Evolutionary conservation across 2,329 filamentous ascomycete species (phyloP).

Genomic region (Xylaria hypoxylon): DNA sequence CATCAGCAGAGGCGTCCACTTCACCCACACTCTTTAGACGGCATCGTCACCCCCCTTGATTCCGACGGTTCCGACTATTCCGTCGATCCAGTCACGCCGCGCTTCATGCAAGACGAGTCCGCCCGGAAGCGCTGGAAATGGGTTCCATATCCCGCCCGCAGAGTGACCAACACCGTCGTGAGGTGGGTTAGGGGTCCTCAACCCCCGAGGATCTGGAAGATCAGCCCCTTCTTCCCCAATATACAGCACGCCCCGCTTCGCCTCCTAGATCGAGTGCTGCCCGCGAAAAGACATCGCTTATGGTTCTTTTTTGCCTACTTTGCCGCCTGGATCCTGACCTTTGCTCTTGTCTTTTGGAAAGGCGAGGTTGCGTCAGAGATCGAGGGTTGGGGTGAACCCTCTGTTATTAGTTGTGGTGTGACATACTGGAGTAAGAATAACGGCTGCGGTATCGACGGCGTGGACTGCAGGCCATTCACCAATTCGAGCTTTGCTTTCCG

Average conservation of each 20-base stretch:
- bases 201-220: slow-evolving; percentile 63
- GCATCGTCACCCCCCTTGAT: slow-evolving; percentile 54
- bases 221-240: slow-evolving; percentile 71
- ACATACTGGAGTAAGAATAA: slow-evolving; percentile 80
- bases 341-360: slow-evolving; percentile 74
- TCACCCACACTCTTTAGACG: slow-evolving; percentile 46
- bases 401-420: slow-evolving; percentile 73
- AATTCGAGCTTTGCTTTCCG: slow-evolving; percentile 77
- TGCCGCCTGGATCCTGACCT: slow-evolving; percentile 75
- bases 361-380: slow-evolving; percentile 71
- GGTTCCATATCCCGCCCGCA: slow-evolving; percentile 68
- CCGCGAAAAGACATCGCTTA: slow-evolving; percentile 68
- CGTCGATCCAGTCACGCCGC: slow-evolving; percentile 60
- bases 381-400: slow-evolving; percentile 73
- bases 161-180: slow-evolving; percentile 55
- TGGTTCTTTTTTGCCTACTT: slow-evolving; percentile 70
- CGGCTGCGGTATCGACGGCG: slow-evolving; percentile 78
- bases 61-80: slow-evolving; percentile 51
- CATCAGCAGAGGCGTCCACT: slow-evolving; percentile 41
- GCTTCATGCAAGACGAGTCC: slow-evolving; percentile 69
- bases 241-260: slow-evolving; percentile 75
- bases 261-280: slow-evolving; percentile 72
- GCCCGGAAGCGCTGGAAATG: slow-evolving; percentile 65
- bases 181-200: slow-evolving; percentile 68
- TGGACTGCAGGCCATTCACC: slow-evolving; percentile 79